These are phyloP conservation scores for Emmonsiellopsis sp. DNA, from an alignment of 2,329 filamentous ascomycete species.

Conservation along the genomic window DNA sequence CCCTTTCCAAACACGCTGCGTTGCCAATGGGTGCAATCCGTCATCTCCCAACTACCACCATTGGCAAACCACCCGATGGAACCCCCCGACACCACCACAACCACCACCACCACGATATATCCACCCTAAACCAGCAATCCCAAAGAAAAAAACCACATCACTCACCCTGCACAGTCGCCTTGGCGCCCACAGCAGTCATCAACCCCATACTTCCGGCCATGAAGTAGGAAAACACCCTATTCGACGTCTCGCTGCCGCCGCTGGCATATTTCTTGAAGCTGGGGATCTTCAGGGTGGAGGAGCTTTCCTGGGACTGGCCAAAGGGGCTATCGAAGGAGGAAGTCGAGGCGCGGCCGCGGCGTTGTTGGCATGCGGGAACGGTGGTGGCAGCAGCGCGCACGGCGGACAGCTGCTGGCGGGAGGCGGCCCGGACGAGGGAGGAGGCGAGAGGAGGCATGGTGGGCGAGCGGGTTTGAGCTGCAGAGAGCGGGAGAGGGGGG, in stretches of 20 bases:
- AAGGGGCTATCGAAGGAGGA: slow-evolving; percentile 48
- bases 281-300: slow-evolving; percentile 62
- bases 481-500: slow-evolving; percentile 6
- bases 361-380: slow-evolving; percentile 29
- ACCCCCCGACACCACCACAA: slow-evolving; percentile 1
- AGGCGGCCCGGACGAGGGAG: slow-evolving; percentile 54
- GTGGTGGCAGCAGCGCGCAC: slow-evolving; percentile 27
- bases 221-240: slow-evolving; percentile 93
- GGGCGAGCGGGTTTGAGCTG: neutral
- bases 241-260: slow-evolving; percentile 56
- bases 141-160: slow-evolving; percentile 11
- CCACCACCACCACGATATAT: neutral
- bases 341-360: slow-evolving; percentile 20
- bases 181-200: slow-evolving; percentile 83
- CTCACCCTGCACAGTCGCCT: slow-evolving; percentile 96
- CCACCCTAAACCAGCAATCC: neutral
- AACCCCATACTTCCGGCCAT: slow-evolving; percentile 96
- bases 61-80: neutral
- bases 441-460: slow-evolving; percentile 60
- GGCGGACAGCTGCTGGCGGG: slow-evolving; percentile 37
- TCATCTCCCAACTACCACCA: neutral
- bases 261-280: slow-evolving; percentile 82
- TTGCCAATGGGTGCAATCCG: neutral
- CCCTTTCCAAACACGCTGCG: slow-evolving; percentile 1
- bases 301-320: slow-evolving; percentile 36